A percentile compares a stretch with the other conserved stretches of the same genome.
These are phyloP conservation scores for Achaetomiella virescens DNA, from an alignment of 495 filamentous ascomycete genomes.

Conservation along the genomic window DNA sequence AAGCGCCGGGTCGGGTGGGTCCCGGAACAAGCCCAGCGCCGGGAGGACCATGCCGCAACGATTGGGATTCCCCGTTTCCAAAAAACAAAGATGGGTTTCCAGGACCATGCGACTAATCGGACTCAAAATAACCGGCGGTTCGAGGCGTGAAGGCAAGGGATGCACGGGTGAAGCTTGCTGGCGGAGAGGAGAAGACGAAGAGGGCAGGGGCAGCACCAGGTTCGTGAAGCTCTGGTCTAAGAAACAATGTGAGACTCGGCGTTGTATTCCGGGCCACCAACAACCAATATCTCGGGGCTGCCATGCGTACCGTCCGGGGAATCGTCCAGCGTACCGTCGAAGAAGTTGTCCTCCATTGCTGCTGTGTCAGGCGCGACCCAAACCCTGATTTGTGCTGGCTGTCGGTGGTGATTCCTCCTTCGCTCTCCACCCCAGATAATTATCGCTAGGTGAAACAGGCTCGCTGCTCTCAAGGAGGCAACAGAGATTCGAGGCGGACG, in stretches of 20 bases:
- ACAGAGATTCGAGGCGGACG: too few species aligned
- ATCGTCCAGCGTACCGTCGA: conserved; percentile 9
- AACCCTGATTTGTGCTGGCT: too few species aligned
- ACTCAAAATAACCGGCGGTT: background rate
- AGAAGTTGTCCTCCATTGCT: conserved; percentile 13
- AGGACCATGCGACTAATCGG: too few species aligned
- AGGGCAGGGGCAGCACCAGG: background rate
- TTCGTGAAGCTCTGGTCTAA: background rate
- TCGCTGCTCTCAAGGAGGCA: too few species aligned
- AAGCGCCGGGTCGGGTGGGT: conserved; percentile 8
- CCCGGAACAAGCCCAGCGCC: background rate
- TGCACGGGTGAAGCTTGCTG: background rate
- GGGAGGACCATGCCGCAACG: background rate
- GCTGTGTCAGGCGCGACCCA: too few species aligned
- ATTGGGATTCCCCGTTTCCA: background rate
- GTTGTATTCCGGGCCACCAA: background rate
- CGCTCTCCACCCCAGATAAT: too few species aligned
- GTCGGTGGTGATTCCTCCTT: too few species aligned
- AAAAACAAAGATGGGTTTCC: background rate
- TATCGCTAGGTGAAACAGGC: too few species aligned
- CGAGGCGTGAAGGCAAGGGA: background rate
- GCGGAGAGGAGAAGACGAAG: background rate
- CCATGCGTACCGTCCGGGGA: conserved; percentile 10
- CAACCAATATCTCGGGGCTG: background rate
- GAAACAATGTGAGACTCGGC: background rate